phyloP scores from a whole-genome alignment of 2,329 filamentous ascomycete genomes.

The Beauveria caledonica region DNA sequence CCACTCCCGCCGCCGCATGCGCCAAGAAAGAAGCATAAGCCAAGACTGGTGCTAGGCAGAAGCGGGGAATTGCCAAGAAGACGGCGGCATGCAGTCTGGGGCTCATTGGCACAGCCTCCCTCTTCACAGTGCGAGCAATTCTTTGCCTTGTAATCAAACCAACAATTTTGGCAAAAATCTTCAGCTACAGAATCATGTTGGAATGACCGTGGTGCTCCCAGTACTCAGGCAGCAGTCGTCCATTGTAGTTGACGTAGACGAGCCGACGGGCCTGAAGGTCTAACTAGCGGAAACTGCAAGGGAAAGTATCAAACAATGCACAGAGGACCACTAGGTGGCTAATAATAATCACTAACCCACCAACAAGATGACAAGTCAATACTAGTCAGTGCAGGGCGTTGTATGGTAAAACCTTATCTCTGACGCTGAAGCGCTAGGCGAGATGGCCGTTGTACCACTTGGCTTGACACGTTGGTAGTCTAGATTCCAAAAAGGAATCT shows the following conservation, averaged over 20 bases:
- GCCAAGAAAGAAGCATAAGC: not conserved
- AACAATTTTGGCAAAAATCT: too few relatives aligned
- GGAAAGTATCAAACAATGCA: too few relatives aligned
- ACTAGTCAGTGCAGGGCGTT: not conserved
- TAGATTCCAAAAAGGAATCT: too few relatives aligned
- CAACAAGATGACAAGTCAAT: not conserved
- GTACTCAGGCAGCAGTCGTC: too few relatives aligned
- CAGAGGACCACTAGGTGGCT: too few relatives aligned
- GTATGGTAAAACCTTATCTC: not conserved
- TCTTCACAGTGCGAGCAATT: slow-evolving; percentile 3
- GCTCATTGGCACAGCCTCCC: slow-evolving; percentile 1
- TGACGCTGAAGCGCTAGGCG: not conserved
- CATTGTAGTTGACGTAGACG: too few relatives aligned
- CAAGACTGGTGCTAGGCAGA: not conserved
- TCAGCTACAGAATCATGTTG: too few relatives aligned
- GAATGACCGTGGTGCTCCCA: too few relatives aligned
- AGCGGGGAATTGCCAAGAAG: slow-evolving; percentile 6
- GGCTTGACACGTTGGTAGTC: too few relatives aligned
- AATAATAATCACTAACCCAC: not conserved
- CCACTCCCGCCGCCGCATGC: too few relatives aligned
- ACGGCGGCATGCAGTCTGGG: not conserved
- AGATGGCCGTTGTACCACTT: not conserved
- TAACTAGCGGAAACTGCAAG: too few relatives aligned
- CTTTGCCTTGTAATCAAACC: not conserved
- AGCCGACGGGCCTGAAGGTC: too few relatives aligned